Evolutionary conservation across 352 stramenopile genomes (phyloP).

Genomic region (Thraustochytrium striatum): DNA sequence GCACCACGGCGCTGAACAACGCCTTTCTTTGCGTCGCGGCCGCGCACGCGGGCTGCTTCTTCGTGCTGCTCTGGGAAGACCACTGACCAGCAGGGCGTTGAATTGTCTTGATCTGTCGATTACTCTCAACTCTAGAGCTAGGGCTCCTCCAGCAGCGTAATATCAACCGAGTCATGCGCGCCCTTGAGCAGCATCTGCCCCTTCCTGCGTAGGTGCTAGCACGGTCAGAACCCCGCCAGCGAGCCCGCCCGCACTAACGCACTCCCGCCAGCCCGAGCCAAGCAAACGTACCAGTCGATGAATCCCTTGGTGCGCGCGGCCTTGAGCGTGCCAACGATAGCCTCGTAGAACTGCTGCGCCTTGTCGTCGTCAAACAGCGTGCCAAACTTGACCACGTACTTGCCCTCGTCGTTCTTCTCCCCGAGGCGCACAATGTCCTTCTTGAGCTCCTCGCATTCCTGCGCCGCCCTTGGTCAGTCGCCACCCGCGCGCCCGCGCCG

Average conservation of each 20-base stretch:
- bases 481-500: neutral
- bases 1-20: neutral
- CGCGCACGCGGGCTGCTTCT: neutral
- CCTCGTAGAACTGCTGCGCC: slow-evolving; percentile 70
- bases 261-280: too few species aligned
- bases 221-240: too few species aligned
- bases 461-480: too few species aligned
- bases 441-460: slow-evolving; percentile 46
- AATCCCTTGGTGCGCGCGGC: slow-evolving; percentile 68
- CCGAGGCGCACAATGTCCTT: slow-evolving; percentile 43
- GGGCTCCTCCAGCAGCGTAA: slow-evolving; percentile 59
- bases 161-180: slow-evolving; percentile 69
- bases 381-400: slow-evolving; percentile 70
- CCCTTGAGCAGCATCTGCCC: slow-evolving; percentile 75
- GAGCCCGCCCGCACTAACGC: too few species aligned
- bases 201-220: too few species aligned
- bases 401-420: slow-evolving; percentile 49
- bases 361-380: slow-evolving; percentile 74
- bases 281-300: slow-evolving; percentile 74
- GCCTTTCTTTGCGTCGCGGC: neutral
- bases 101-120: neutral
- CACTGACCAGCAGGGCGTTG: neutral
- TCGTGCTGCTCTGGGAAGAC: neutral
- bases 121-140: slow-evolving; percentile 1
- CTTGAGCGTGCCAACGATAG: slow-evolving; percentile 73